A percentile compares a stretch with the other conserved stretches of the same genome.
Evolutionary conservation across 108 stramenopile genomes (phyloP).

Genomic region (Nitzschia inconspicua): DNA sequence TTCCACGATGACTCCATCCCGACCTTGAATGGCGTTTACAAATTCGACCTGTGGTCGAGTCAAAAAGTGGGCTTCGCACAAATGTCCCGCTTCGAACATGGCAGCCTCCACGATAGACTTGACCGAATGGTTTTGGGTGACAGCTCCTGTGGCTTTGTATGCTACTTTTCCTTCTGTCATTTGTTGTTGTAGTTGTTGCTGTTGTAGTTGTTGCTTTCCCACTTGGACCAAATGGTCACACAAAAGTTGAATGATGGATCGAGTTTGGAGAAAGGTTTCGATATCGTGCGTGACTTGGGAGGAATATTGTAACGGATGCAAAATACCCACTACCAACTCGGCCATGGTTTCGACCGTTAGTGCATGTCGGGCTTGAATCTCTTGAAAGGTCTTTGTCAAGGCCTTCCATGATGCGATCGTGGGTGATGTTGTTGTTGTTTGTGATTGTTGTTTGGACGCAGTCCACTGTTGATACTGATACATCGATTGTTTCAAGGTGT

Average conservation of each 20-base stretch:
- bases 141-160: not conserved
- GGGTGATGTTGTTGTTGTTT: not conserved
- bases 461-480: not conserved
- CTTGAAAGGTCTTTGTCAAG: constrained; percentile 32
- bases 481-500: constrained; percentile 1
- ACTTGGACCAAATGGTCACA: constrained; percentile 63
- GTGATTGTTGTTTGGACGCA: not conserved
- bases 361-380: constrained; percentile 69
- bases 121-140: not conserved
- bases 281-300: too few species aligned
- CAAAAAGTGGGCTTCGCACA: constrained; percentile 69
- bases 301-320: too few species aligned
- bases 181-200: not conserved
- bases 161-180: not conserved
- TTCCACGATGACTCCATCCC: not conserved
- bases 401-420: not conserved
- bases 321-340: constrained; percentile 66
- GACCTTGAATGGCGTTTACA: not conserved
- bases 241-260: constrained; percentile 53
- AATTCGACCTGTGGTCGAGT: constrained; percentile 4
- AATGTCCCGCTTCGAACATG: constrained; percentile 57
- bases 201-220: constrained; percentile 26
- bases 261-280: constrained; percentile 48
- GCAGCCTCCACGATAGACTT: constrained; percentile 52
- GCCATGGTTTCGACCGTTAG: constrained; percentile 63